Evolutionary conservation across 2,329 filamentous ascomycete genomes (phyloP), one percentile per base, ranked within the genome.

Genomic region (Claviceps capensis): DNA sequence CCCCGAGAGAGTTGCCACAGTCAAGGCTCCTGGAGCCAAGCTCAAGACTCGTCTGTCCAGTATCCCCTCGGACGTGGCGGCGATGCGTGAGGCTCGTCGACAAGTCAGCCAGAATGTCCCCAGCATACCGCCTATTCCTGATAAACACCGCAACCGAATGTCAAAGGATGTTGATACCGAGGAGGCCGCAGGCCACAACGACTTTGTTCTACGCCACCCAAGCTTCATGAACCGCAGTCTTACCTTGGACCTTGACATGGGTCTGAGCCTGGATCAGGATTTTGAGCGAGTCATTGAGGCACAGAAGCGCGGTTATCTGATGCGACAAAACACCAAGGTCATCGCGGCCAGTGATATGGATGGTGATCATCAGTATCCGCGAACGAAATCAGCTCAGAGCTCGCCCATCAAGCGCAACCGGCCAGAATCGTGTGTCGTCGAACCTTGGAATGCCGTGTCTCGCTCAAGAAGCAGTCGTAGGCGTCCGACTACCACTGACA

Each of bases 251-350:
- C 82, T 89, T 57, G 88, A 91, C 62, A 77, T 93, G 52, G 87
- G 87, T 55, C 82, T 95, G 56, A 91, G 88, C 57, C 78, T 97
- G 46, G 88, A 95, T 62, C 81, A 86, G 61, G 93, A 96, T 65
- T 96, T 97, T 68, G 89, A 97, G 62, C 81, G 91, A 55, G 87
- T 97, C 52, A 94, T 97, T 61, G 89, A 96, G 72, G 79, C 84
- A 65, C 90, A 96, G 85, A 97, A 97, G 89, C 90, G 94, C 73
- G 93, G 93, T 52, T 98, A 98, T 64, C 77, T 97, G 46, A 98
- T 97, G 91, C 83, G 93, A 62, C 91, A 98, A 62, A 98, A 97
- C 69, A 97, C 91, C 3, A 97, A 97, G 68, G 79, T 98, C 51
- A 88, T 98, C 49, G 82, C 95, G 48, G 93, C 93, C n/a, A 95